These are phyloP conservation scores for Galerina sulciceps DNA, from an alignment of 768 basidiomycete genomes.

Conservation along the genomic window DNA sequence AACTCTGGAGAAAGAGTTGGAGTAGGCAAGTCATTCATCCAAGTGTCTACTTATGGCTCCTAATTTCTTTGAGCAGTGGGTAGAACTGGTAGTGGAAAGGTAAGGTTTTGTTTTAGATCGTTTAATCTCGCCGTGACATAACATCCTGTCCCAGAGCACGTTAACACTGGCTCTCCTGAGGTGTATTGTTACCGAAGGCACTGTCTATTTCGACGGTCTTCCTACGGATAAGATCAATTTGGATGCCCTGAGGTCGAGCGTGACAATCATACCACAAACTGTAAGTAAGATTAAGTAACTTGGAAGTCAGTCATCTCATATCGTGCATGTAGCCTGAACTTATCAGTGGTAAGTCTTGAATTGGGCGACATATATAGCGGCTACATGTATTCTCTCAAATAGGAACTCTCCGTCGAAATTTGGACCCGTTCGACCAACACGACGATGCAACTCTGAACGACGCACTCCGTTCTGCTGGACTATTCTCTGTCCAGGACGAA, in stretches of 20 bases:
- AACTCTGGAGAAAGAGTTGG: constrained; percentile 16
- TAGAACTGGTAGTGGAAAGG: constrained; percentile 30
- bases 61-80: constrained; percentile 17
- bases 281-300: constrained; percentile 18
- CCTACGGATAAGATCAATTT: constrained; percentile 51
- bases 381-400: constrained; percentile 20
- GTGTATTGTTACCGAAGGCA: constrained; percentile 55
- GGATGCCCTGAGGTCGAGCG: constrained; percentile 52
- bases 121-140: too few species aligned
- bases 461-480: constrained; percentile 40
- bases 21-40: constrained; percentile 5
- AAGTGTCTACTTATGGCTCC: background rate
- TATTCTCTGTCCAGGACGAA: constrained; percentile 38
- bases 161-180: constrained; percentile 45
- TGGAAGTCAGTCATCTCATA: constrained; percentile 27
- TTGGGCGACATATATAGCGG: too few species aligned
- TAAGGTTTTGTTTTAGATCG: background rate
- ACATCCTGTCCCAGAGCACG: constrained; percentile 27
- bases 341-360: constrained; percentile 24
- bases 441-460: constrained; percentile 47
- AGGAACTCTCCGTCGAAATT: constrained; percentile 60
- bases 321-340: constrained; percentile 40
- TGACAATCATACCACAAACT: constrained; percentile 60
- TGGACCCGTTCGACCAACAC: constrained; percentile 64
- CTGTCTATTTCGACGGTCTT: constrained; percentile 55